These are phyloP conservation scores for Colletotrichum somersetense DNA, from an alignment of 2,329 filamentous ascomycete genomes.

Conservation along the genomic window DNA sequence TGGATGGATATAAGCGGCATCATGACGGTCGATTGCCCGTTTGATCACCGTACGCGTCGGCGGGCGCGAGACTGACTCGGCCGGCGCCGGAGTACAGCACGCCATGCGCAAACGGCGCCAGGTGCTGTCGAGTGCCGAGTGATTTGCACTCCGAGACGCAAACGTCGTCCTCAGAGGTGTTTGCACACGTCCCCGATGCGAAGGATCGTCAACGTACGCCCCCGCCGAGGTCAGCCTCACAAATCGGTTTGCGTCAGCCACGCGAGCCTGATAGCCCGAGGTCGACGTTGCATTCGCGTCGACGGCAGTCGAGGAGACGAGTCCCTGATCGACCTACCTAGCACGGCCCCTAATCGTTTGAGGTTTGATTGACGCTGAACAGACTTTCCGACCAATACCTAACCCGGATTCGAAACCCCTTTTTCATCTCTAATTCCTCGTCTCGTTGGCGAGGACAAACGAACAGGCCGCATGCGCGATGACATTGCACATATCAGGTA, in stretches of 20 bases:
- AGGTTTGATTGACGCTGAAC: slow-evolving; percentile 13
- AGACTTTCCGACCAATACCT: slow-evolving; percentile 24
- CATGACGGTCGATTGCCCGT: slow-evolving; percentile 19
- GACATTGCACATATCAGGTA: slow-evolving; percentile 7
- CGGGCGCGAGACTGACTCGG: slow-evolving; percentile 27
- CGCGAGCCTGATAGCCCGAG: neutral
- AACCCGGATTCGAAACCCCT: neutral
- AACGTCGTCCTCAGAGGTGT: neutral
- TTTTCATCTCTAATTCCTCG: neutral
- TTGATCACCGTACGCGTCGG: slow-evolving; percentile 31
- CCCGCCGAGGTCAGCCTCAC: slow-evolving; percentile 10
- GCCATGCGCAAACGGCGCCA: slow-evolving; percentile 10
- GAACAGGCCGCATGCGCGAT: slow-evolving; percentile 19
- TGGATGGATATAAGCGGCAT: slow-evolving; percentile 21
- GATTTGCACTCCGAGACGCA: neutral
- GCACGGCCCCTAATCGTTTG: neutral
- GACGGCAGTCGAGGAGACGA: neutral
- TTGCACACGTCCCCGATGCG: slow-evolving; percentile 7
- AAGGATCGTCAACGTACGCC: slow-evolving; percentile 17
- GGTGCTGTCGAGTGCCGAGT: neutral
- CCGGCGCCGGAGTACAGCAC: neutral
- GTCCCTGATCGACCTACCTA: neutral
- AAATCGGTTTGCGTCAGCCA: slow-evolving; percentile 3
- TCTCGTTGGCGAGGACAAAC: neutral
- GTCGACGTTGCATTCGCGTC: neutral